Evolutionary conservation across 1,284 basidiomycete species (phyloP), one percentile per base, ranked within the genome.

Genomic region (Pholiota adiposa): DNA sequence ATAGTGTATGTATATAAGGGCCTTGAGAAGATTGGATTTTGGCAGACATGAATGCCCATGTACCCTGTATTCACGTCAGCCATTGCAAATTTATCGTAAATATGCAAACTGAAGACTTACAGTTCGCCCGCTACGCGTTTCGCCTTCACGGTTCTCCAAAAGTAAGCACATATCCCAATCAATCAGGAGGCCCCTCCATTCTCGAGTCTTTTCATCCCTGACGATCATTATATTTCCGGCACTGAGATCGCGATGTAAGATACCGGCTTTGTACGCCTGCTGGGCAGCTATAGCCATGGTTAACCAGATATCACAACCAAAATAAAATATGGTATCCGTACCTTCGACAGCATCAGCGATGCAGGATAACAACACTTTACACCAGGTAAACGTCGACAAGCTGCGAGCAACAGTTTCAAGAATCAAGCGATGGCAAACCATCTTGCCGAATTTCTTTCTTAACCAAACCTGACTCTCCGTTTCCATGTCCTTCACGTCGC

Each of bases 131-230:
- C 27, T 14, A 11, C 33, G 33, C n/a, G 25, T 21, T n/a, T 38
- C 12, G 8, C 23, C 33, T n/a, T 29, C 16, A 16, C 7, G 34
- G 1, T 16, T 3, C 21, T 36, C 1, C 19, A 2, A 38, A 16
- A 51, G 23, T 9, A 38, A 31, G 44, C 21, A 27, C 57, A 58
- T 58, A 31, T 53, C 57, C 57, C 57, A 58, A 19, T 58, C 51
- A 25, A 58, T 58, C 18, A 58, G 51, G 31, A 53, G n/a, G 8
- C 57, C 57, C 11, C 33, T 40, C 57, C 38, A 36, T 53, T 53
- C 40, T n/a, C 49, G 8, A 14, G 57, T 58, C 38, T 48, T 16
- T n/a, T 38, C 38, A n/a, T 58, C 41, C 18, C n/a, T 29, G 8
- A 48, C 51, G 6, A 58, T 52, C 57, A 53, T 53, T 44, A 58